A percentile compares a stretch with the other conserved stretches of the same genome.
Evolutionary conservation across 208 protist species (phyloP).

Genomic region (Trypanosoma melophagium): DNA sequence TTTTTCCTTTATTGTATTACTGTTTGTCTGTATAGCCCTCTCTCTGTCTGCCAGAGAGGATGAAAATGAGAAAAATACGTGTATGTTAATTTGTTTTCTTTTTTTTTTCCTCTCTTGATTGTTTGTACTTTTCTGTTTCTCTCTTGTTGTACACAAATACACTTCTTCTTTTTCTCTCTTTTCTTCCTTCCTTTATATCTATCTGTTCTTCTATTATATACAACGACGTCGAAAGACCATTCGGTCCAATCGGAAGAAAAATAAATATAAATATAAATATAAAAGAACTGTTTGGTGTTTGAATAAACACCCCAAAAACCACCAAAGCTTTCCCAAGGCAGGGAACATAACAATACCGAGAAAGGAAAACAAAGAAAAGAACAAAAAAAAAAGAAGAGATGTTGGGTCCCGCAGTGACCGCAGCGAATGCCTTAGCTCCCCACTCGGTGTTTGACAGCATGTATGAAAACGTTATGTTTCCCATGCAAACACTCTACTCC

Average conservation of each 20-base stretch:
- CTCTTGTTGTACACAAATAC: not conserved
- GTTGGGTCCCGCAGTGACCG: not conserved
- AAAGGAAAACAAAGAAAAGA: slow-evolving; percentile 5
- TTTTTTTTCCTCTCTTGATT: no score
- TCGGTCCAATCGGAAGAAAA: not conserved
- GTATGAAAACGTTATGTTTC: slow-evolving; percentile 71
- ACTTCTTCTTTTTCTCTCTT: not conserved
- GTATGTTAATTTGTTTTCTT: no score
- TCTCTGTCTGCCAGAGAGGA: no score
- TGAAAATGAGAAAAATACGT: no score
- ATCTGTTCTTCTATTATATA: no score
- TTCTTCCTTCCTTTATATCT: not conserved
- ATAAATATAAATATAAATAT: not conserved
- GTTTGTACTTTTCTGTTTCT: no score
- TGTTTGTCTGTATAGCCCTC: no score
- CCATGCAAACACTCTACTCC: slow-evolving; percentile 56
- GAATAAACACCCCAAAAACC: no score
- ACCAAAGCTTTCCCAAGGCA: no score
- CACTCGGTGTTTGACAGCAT: slow-evolving; percentile 14
- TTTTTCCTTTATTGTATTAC: no score
- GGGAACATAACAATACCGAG: slow-evolving; percentile 2
- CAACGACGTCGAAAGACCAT: no score
- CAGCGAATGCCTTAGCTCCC: slow-evolving; percentile 5
- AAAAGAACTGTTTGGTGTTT: no score
- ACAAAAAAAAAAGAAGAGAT: slow-evolving; percentile 1